Evolutionary conservation across 2,329 filamentous ascomycete species (phyloP).

Genomic region (Macrophomina tecta): DNA sequence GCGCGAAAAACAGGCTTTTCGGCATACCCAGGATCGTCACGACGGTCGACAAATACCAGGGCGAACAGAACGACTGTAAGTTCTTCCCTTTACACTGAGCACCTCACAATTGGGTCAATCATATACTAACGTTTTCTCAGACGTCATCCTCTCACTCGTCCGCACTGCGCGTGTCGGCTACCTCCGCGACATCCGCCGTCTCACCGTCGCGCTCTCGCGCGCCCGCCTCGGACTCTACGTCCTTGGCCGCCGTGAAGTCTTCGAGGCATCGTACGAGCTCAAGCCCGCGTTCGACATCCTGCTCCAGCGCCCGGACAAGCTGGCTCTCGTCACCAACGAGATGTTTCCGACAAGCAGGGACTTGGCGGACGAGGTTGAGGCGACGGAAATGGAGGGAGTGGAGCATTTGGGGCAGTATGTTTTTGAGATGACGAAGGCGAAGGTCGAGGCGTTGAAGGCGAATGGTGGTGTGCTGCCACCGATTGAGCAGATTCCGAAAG

Average conservation of each 20-base stretch:
- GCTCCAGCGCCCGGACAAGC: slow-evolving; percentile 77
- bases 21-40: slow-evolving; percentile 87
- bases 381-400: slow-evolving; percentile 82
- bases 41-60: slow-evolving; percentile 98
- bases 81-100: slow-evolving; percentile 34
- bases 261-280: slow-evolving; percentile 87
- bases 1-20: slow-evolving; percentile 82
- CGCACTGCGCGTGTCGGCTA: slow-evolving; percentile 90
- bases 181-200: slow-evolving; percentile 86
- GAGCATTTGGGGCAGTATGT: slow-evolving; percentile 97
- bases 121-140: slow-evolving; percentile 52
- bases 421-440: slow-evolving; percentile 88
- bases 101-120: slow-evolving; percentile 1
- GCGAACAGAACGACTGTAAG: slow-evolving; percentile 98
- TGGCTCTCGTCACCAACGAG: slow-evolving; percentile 83
- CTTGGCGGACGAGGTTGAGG: slow-evolving; percentile 57
- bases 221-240: slow-evolving; percentile 92
- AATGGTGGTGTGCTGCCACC: slow-evolving; percentile 41
- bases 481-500: slow-evolving; percentile 39
- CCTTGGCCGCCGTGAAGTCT: slow-evolving; percentile 84
- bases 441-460: slow-evolving; percentile 63
- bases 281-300: slow-evolving; percentile 83
- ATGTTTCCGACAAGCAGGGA: slow-evolving; percentile 74
- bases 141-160: slow-evolving; percentile 91
- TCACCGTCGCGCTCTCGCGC: slow-evolving; percentile 93